Base-by-base conservation (phyloP, 305 asterid species). In the Striga hermonthica region DNA sequence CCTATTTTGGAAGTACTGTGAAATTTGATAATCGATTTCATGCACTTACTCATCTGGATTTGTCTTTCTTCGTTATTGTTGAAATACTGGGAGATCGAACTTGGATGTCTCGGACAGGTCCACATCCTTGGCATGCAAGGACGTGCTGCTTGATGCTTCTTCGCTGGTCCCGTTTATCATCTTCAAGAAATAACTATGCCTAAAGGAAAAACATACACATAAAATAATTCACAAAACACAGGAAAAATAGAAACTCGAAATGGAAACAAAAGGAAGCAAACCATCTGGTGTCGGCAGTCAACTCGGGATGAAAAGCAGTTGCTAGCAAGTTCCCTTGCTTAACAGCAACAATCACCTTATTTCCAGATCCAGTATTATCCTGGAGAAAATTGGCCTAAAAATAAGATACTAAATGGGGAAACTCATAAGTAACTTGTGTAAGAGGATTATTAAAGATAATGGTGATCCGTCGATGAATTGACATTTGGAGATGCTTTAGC, bases 281-380 rank as follows among this genome's bases (percentile, higher is more conserved):
- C 99, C 99, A 93, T 74, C 99, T 80, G 45, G 83, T 77, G 65
- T 93, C 97, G 36, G 95, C 89, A 61, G 99, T 93, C 76, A 93
- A 69, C 78, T 93, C 99, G 8, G 99, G 99, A 74, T 93, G 99
- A 69, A 93, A 93, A 44, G 99, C 99, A 65, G 99, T 93, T 74
- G 99, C 99, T 60, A 93, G 83, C 78, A 93, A 68, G 75, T 87
- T 88, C 37, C 96, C 97, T 78, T 93, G 99, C 82, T 84, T 90
- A 71, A 93, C 95, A 13, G 99, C 99, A 62, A 93, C 95, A 28
- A 93, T 80, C 48, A 86, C 95, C 73, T 77, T 84, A 72, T 76
- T 78, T 28, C 38, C 85, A 6, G 85, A 59, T 48, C 31, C 81
- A 4, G 67, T 67, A 59, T 76, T 72, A 57, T 61, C 95, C 97